Evolutionary conservation across 345 rosid species (phyloP).

Genomic region (Pseudoturritis turrita): DNA sequence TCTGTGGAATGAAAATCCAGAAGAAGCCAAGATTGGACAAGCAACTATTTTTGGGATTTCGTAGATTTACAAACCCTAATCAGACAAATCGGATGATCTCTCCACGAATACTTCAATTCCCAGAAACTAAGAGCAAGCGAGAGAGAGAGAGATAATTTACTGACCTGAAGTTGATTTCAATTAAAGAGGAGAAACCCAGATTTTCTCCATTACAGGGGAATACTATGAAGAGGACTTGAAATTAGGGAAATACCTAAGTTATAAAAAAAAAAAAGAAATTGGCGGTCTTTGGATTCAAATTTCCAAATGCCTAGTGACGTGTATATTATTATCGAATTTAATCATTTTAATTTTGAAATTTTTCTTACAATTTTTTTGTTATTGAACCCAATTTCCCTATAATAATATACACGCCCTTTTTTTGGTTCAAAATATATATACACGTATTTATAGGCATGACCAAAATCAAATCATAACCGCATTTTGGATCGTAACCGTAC

Average conservation of each 20-base stretch:
- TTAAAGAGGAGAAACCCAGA: neutral
- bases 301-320: neutral
- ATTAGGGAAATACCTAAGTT: neutral
- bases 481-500: too few relatives aligned
- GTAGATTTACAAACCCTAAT: neutral
- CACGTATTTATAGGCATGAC: too few relatives aligned
- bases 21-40: neutral
- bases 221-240: neutral
- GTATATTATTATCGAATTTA: too few relatives aligned
- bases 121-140: neutral
- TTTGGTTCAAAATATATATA: too few relatives aligned
- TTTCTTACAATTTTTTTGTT: too few relatives aligned
- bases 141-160: neutral
- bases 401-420: too few relatives aligned
- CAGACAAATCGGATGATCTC: neutral
- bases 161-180: neutral
- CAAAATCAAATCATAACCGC: too few relatives aligned
- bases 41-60: neutral
- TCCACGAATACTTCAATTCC: neutral
- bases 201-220: neutral
- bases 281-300: constrained; percentile 4
- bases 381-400: too few relatives aligned
- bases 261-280: neutral
- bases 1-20: too few relatives aligned
- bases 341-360: too few relatives aligned